Evolutionary conservation across 2,329 filamentous ascomycete genomes (phyloP), one percentile per base, ranked within the genome.

Genomic region (Ilyonectria destructans): DNA sequence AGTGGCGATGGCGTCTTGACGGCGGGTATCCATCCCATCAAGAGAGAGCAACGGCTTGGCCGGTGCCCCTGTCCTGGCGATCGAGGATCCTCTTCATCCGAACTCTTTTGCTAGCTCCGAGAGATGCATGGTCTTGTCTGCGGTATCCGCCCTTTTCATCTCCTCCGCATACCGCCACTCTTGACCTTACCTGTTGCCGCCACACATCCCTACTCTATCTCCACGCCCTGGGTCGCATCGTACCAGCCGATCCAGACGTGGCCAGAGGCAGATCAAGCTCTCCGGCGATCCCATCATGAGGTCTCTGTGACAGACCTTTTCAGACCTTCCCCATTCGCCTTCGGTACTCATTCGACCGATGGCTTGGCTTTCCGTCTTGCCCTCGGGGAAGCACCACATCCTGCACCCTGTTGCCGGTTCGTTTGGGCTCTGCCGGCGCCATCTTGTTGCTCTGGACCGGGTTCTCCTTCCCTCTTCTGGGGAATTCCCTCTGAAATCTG

Each of bases 41-140:
- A 58, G 65, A 45, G 62, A 52, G 61, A 66, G 54, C 52, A 21
- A 57, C 62, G 59, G 57, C 58, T 67, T 62, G 62, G 46, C 66
- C 57, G 60, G 21, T 13, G 60, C 63, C 73, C 70, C 69, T 73
- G 66, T 62, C 59, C 58, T 55, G 66, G 58, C 26, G 54, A 61
- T 54, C 63, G 58, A 68, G 67, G 56, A 49, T 75, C 65, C 66
- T 74, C 67, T 73, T 75, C 71, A 65, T 74, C 66, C 58, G 66
- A 71, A 68, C 68, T 70, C 37, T 58, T 35, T 19, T 45, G 37
- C 49, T 67, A 65, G 62, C 52, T 63, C 67, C 49, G 40, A 65
- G 62, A 65, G 43, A 33, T 69, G 55, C 68, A 75, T 67, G 69
- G 70, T 64, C 31, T 48, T 67, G 67, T 64, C 68, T 70, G 58